Evolutionary conservation across 2,329 filamentous ascomycete genomes (phyloP).

Genomic region (Dactylellina cionopaga): DNA sequence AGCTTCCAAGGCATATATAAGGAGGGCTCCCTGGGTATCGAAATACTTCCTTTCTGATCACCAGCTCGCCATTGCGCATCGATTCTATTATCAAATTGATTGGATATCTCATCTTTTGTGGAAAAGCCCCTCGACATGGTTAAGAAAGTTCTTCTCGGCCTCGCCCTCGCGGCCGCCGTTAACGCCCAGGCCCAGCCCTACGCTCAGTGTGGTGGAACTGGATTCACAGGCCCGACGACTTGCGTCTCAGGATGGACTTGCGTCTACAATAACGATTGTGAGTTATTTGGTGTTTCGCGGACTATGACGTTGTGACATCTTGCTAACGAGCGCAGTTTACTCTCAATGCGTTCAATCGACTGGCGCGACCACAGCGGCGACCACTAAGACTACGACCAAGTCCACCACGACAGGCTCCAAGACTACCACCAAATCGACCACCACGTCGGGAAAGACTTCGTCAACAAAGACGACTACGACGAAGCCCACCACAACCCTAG

Average conservation of each 20-base stretch:
- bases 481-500: slow-evolving; percentile 19
- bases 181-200: slow-evolving; percentile 35
- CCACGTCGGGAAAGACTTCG: slow-evolving; percentile 25
- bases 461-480: slow-evolving; percentile 25
- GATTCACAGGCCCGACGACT: slow-evolving; percentile 28
- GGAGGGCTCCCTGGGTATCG: background rate
- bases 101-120: too few relatives aligned
- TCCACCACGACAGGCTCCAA: slow-evolving; percentile 14
- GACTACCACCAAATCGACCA: slow-evolving; percentile 25
- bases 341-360: slow-evolving; percentile 46
- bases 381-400: background rate
- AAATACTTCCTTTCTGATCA: background rate
- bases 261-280: slow-evolving; percentile 43
- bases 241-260: slow-evolving; percentile 46
- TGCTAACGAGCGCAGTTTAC: slow-evolving; percentile 23
- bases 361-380: slow-evolving; percentile 12
- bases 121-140: slow-evolving; percentile 16
- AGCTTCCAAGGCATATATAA: background rate
- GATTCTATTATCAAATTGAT: too few relatives aligned
- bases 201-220: slow-evolving; percentile 35
- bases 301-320: background rate
- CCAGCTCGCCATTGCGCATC: background rate
- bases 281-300: background rate
- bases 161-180: slow-evolving; percentile 38
- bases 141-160: slow-evolving; percentile 42